These are phyloP conservation scores for Aspergillus flavus DNA, from an alignment of 2,329 filamentous ascomycete species.

Conservation along the genomic window DNA sequence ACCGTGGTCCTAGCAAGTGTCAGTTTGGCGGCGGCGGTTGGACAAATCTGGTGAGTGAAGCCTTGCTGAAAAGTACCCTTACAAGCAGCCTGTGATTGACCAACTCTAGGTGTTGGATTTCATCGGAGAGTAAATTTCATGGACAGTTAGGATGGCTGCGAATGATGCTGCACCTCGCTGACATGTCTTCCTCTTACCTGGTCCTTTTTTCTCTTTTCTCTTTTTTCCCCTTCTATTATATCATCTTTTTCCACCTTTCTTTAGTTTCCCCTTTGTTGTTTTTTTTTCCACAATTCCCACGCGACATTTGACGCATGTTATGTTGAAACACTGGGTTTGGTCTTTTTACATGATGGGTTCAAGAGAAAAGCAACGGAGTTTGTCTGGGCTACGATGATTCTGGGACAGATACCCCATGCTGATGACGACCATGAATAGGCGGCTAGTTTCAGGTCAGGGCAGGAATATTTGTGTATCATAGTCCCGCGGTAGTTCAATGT, in stretches of 20 bases:
- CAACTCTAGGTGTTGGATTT: constrained; percentile 32
- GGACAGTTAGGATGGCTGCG: neutral
- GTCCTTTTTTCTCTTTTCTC: constrained; percentile 14
- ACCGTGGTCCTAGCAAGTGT: constrained; percentile 68
- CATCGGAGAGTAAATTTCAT: constrained; percentile 22
- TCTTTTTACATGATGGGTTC: constrained; percentile 20
- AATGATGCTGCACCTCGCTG: neutral
- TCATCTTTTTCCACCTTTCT: constrained; percentile 17
- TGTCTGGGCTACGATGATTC: constrained; percentile 28
- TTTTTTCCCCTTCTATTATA: constrained; percentile 15
- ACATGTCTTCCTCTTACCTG: constrained; percentile 9
- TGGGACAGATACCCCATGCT: constrained; percentile 22
- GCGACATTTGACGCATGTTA: constrained; percentile 21
- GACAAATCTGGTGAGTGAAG: constrained; percentile 71
- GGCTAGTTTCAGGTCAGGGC: constrained; percentile 21
- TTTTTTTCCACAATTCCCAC: constrained; percentile 12
- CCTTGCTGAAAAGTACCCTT: neutral
- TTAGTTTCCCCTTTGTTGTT: constrained; percentile 11
- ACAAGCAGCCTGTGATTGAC: constrained; percentile 14
- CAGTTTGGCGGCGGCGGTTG: constrained; percentile 78
- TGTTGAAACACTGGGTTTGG: constrained; percentile 18
- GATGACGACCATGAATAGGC: constrained; percentile 23
- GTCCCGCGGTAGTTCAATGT: constrained; percentile 26
- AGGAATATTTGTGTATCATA: constrained; percentile 28
- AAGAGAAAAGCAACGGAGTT: constrained; percentile 41